phyloP scores from a whole-genome alignment of 352 stramenopile genomes.

The Pythium guiyangense region DNA sequence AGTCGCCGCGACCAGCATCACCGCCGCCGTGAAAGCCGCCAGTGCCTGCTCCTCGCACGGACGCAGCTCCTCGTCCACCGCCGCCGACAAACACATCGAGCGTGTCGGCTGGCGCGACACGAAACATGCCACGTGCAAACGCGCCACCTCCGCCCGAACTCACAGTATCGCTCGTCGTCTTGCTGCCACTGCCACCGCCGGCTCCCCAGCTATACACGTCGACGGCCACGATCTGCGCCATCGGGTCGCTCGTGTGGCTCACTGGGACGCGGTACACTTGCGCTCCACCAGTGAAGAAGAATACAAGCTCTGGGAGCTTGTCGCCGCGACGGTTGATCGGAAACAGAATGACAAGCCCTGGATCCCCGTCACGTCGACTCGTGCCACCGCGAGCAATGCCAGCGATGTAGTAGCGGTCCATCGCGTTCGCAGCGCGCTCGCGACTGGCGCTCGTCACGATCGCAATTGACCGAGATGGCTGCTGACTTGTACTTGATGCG shows the following conservation, averaged over 20 bases:
- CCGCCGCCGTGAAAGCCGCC: constrained; percentile 73
- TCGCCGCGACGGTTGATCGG: constrained; percentile 41
- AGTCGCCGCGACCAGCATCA: constrained; percentile 45
- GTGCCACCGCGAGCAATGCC: constrained; percentile 42
- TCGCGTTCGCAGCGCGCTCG: constrained; percentile 29
- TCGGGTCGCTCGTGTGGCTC: constrained; percentile 12
- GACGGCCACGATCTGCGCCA: constrained; percentile 46
- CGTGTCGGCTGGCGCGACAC: constrained; percentile 31
- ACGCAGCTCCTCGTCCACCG: constrained; percentile 22
- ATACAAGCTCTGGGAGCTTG: constrained; percentile 29
- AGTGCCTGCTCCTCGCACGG: constrained; percentile 14
- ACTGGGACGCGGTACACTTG: constrained; percentile 29
- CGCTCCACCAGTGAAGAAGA: constrained; percentile 32
- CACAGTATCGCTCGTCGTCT: constrained; percentile 10
- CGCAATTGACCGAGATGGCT: background rate
- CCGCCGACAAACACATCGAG: constrained; percentile 63
- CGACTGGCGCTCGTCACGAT: constrained; percentile 23
- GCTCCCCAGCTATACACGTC: constrained; percentile 76
- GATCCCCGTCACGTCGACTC: constrained; percentile 29
- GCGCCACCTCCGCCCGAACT: constrained; percentile 66
- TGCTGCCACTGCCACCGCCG: constrained; percentile 55
- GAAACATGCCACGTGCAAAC: constrained; percentile 56
- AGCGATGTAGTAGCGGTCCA: constrained; percentile 62
- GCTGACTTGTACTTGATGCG: no score
- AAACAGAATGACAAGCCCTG: constrained; percentile 57